Evolutionary conservation across 139 green algal genomes (phyloP).

Genomic region (Tetradesmus lagerheimii): DNA sequence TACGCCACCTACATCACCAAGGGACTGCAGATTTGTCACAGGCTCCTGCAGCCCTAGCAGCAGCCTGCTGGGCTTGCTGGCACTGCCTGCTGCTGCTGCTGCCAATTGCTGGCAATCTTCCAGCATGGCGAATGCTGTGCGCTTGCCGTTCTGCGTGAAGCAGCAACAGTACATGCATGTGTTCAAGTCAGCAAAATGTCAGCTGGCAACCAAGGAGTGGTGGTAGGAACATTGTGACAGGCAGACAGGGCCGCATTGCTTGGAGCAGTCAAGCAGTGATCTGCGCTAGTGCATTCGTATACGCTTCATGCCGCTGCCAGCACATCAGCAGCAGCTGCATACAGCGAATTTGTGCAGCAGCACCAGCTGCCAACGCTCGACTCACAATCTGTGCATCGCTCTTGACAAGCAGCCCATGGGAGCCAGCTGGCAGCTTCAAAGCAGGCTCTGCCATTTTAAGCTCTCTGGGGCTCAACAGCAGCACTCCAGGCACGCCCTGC

Average conservation of each 20-base stretch:
- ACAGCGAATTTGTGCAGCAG: no score
- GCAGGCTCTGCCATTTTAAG: constrained; percentile 59
- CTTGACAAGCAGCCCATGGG: constrained; percentile 54
- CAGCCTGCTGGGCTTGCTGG: neutral
- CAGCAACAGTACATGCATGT: neutral
- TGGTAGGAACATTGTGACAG: no score
- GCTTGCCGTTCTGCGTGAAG: constrained; percentile 72
- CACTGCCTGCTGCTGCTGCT: neutral
- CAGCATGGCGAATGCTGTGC: constrained; percentile 63
- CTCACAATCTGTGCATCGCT: constrained; percentile 66
- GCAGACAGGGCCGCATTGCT: neutral
- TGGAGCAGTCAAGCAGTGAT: neutral
- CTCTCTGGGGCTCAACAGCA: constrained; percentile 24
- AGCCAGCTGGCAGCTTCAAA: constrained; percentile 47
- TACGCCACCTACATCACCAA: neutral
- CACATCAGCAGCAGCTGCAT: neutral
- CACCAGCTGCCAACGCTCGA: no score
- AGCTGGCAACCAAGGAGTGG: no score
- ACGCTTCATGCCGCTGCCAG: neutral
- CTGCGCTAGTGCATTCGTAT: neutral
- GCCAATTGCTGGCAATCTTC: constrained; percentile 47
- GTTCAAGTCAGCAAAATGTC: no score
- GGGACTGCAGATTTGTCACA: constrained; percentile 40
- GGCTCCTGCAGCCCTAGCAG: constrained; percentile 42
- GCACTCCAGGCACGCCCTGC: constrained; percentile 47